Base-by-base conservation (phyloP, 1,284 basidiomycete genomes). In the Meira miltonrushii region DNA sequence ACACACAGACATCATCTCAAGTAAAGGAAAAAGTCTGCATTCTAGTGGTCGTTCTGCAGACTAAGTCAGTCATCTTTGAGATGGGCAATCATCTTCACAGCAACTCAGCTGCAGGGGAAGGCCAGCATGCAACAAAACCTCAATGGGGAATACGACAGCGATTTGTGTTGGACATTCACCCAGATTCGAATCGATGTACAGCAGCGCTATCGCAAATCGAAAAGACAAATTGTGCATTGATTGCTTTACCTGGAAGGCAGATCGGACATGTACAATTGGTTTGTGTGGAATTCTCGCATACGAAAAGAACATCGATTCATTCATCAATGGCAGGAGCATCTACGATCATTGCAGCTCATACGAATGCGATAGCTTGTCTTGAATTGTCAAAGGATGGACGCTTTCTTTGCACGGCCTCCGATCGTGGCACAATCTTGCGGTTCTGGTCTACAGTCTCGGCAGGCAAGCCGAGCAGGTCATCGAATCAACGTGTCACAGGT, bases 231-330 rank as follows among this genome's bases (percentile, higher is more conserved):
- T 48, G 47, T 11, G 60, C 60, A 9, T 58, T 74, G 8, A 58
- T 73, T 17, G 69, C 69, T 5, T 23, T 74, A 4, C 64, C 71
- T 2, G 72, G 72, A 3, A 58, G 69, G 12, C 71, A 74, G 39
- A 65, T 64, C 46, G 72, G 72, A 0, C 72, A 72, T 40, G 67
- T 74, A 2, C 72, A 74, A 60, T 58, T 73, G 10, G 37, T 71
- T 13, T 47, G 51, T 11, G 39, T 41, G 4, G 41, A 49, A 37
- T 39, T 54, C 17, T 54, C 53, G 25, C 12, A 44, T 28, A 54
- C 53, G 12, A 39, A 39, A 19, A 39, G 28, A 19, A 39, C 51
- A 13, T 53, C 51, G 19, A 53, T 40, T 25, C 39, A 28, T 12
- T 39, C 53, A 5, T 21, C 39, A 4, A 23, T 37, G 10, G 49